These are phyloP conservation scores for Peniophora sp. DNA, from an alignment of 1,284 basidiomycete genomes.

Conservation along the genomic window DNA sequence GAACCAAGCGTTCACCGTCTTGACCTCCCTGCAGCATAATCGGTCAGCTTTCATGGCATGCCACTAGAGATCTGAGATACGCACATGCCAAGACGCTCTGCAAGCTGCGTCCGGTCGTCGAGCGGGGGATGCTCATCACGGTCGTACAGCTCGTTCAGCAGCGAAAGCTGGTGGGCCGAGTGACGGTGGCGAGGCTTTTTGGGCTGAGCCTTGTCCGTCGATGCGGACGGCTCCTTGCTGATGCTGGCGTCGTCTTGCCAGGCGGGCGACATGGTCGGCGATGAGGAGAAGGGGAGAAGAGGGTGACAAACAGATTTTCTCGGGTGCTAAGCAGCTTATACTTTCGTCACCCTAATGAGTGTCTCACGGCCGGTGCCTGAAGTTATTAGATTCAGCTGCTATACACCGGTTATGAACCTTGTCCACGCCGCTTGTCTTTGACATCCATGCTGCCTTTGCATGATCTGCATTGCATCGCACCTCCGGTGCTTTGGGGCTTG, in stretches of 20 bases:
- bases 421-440: too few relatives aligned
- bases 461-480: too few relatives aligned
- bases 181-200: conserved; percentile 77
- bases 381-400: too few relatives aligned
- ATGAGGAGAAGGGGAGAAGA: conserved; percentile 18
- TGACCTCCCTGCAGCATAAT: conserved; percentile 53
- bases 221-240: conserved; percentile 16
- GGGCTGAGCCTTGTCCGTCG: conserved; percentile 27
- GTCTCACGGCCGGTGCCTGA: not conserved
- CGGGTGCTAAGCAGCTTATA: not conserved
- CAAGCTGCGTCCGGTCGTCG: conserved; percentile 56
- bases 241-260: conserved; percentile 23
- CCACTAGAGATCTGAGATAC: conserved; percentile 19
- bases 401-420: too few relatives aligned
- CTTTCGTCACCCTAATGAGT: not conserved
- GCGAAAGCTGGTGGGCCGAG: conserved; percentile 57
- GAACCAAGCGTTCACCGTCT: conserved; percentile 79
- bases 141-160: conserved; percentile 70
- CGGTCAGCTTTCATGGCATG: conserved; percentile 7
- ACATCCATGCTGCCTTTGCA: too few relatives aligned
- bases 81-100: conserved; percentile 66
- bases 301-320: conserved; percentile 8
- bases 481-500: too few relatives aligned
- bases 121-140: conserved; percentile 68
- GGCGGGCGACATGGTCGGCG: conserved; percentile 20